These are phyloP conservation scores for Rhodocollybia butyracea DNA, from an alignment of 768 basidiomycete species.

Conservation along the genomic window DNA sequence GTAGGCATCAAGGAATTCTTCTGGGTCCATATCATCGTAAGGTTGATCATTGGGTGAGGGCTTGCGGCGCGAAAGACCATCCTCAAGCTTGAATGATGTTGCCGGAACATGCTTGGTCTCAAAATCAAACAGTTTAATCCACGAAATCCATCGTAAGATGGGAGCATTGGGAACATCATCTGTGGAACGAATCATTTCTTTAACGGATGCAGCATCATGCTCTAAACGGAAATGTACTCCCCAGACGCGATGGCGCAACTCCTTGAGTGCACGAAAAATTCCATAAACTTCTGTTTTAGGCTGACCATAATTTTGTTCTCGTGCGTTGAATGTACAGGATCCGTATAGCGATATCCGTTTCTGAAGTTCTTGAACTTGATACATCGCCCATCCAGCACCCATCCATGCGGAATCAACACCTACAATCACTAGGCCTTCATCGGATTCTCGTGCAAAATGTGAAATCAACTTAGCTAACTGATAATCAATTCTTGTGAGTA, in stretches of 20 bases:
- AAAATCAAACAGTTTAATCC: conserved; percentile 33
- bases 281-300: conserved; percentile 37
- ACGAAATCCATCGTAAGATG: conserved; percentile 33
- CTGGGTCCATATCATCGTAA: conserved; percentile 14
- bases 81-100: conserved; percentile 23
- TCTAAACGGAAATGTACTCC: conserved; percentile 30
- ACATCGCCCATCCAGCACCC: too few species aligned
- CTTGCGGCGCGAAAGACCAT: conserved; percentile 28
- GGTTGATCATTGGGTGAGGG: too few species aligned
- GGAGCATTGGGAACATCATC: conserved; percentile 32
- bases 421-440: too few species aligned
- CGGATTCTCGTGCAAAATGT: too few species aligned
- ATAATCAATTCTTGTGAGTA: too few species aligned
- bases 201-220: conserved; percentile 32
- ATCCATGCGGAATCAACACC: too few species aligned
- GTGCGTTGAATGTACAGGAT: conserved; percentile 30
- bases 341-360: conserved; percentile 25
- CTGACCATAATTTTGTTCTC: conserved; percentile 30
- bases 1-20: conserved; percentile 19
- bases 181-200: conserved; percentile 31
- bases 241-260: conserved; percentile 24
- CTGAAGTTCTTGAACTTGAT: conserved; percentile 22
- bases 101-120: conserved; percentile 33
- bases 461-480: too few species aligned
- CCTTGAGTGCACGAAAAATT: conserved; percentile 27